Conservation (phyloP, 805 yeast species). For the Clavispora asparagi region DNA sequence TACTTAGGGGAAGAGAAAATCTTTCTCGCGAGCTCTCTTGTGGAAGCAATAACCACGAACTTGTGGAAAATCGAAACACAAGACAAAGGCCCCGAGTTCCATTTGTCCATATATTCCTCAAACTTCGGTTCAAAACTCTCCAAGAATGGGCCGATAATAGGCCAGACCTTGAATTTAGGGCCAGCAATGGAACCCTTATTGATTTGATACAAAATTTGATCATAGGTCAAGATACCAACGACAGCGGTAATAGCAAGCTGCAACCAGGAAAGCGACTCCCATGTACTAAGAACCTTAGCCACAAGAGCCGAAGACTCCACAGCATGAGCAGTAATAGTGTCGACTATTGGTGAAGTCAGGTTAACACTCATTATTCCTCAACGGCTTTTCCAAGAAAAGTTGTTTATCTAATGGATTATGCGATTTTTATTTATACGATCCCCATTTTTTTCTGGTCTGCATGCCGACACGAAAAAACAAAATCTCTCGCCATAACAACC, state of each 20-base stretch:
- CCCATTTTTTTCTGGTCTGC: background rate
- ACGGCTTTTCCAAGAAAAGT: background rate
- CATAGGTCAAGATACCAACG: conserved; percentile 51
- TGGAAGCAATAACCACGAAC: conserved; percentile 61
- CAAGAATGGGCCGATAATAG: conserved; percentile 92
- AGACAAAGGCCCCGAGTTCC: conserved; percentile 91
- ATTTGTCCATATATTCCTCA: conserved; percentile 85
- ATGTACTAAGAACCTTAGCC: conserved; percentile 1
- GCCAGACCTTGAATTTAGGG: conserved; percentile 84
- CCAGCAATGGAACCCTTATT: conserved; percentile 90
- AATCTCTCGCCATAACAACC: background rate
- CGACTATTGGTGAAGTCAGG: conserved; percentile 5
- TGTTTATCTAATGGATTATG: background rate
- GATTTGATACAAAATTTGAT: conserved; percentile 72
- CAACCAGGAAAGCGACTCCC: conserved; percentile 44
- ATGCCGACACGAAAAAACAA: background rate
- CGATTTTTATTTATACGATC: background rate
- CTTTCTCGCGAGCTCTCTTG: conserved; percentile 16
- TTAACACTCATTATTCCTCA: conserved; percentile 5
- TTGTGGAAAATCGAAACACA: conserved; percentile 98
- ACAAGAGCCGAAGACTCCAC: background rate
- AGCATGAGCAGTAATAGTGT: background rate
- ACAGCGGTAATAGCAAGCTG: conserved; percentile 45
- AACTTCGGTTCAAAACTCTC: conserved; percentile 94
- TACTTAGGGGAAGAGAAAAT: conserved; percentile 57